Evolutionary conservation across 164 flowering plant species (phyloP).

Genomic region (Magnolia changhungtana): DNA sequence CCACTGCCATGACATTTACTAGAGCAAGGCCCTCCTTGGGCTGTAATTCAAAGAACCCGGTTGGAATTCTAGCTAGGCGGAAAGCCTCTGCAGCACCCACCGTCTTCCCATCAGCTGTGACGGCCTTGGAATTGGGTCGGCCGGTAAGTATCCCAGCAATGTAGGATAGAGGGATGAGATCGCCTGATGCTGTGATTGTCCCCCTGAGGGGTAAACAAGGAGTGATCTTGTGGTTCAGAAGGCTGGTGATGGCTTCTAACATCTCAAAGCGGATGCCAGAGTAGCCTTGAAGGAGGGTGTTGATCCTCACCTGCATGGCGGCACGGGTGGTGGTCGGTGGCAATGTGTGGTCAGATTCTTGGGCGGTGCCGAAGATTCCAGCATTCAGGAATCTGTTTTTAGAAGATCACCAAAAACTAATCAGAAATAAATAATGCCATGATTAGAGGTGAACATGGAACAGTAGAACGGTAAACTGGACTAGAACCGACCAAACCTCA

Average conservation of each 20-base stretch:
- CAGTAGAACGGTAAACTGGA: too few species aligned
- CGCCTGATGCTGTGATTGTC: constrained; percentile 56
- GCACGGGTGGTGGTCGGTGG: constrained; percentile 50
- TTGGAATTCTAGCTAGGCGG: constrained; percentile 32
- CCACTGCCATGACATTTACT: constrained; percentile 65
- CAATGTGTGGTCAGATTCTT: constrained; percentile 40
- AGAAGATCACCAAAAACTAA: background rate
- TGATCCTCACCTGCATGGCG: constrained; percentile 61
- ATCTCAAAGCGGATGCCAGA: constrained; percentile 67
- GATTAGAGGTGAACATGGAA: too few species aligned
- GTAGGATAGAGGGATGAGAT: constrained; percentile 28
- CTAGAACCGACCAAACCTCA: too few species aligned
- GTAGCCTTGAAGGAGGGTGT: constrained; percentile 65
- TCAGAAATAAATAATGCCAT: background rate
- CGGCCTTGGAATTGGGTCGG: constrained; percentile 49
- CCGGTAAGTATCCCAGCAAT: constrained; percentile 60
- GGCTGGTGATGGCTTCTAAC: constrained; percentile 45
- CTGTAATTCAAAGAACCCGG: constrained; percentile 52
- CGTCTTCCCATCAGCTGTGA: constrained; percentile 36
- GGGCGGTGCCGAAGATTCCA: constrained; percentile 49
- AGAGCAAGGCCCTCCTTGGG: constrained; percentile 67
- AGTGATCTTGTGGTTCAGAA: constrained; percentile 49
- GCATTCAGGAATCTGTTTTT: constrained; percentile 51
- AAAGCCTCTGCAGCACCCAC: constrained; percentile 42
- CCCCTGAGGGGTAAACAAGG: constrained; percentile 60